These are phyloP conservation scores for Apostasia ramifera DNA, from an alignment of 106 monocot genomes.

Conservation along the genomic window DNA sequence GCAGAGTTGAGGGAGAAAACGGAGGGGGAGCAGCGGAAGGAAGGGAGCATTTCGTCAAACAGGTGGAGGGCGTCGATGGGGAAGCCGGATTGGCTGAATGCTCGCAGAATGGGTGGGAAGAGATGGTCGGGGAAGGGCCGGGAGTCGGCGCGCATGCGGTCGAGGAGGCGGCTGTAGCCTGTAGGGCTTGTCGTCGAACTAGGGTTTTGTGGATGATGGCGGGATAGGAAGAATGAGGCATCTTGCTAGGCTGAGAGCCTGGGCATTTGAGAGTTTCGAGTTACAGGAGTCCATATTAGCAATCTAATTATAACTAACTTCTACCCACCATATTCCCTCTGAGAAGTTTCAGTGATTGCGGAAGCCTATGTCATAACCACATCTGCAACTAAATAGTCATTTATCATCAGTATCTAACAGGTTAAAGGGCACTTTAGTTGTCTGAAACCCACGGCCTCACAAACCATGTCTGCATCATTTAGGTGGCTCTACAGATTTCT, in stretches of 20 bases:
- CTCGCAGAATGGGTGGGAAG: conserved; percentile 48
- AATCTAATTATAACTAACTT: no score
- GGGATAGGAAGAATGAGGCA: background rate
- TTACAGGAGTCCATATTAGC: no score
- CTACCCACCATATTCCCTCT: no score
- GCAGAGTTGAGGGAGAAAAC: conserved; percentile 47
- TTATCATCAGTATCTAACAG: no score
- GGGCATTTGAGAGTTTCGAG: background rate
- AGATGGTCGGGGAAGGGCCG: conserved; percentile 36
- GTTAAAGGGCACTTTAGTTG: no score
- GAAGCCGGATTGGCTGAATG: conserved; percentile 21
- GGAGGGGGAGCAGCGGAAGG: conserved; percentile 38
- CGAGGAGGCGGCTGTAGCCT: conserved; percentile 34
- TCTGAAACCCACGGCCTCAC: no score
- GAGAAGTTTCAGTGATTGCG: no score
- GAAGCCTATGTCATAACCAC: no score
- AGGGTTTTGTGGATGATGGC: background rate
- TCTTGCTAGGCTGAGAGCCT: background rate
- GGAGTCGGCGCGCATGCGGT: conserved; percentile 23
- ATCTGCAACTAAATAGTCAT: no score
- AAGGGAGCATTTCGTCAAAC: conserved; percentile 43
- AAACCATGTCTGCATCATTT: no score
- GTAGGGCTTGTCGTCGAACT: conserved; percentile 13
- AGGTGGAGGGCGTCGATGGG: conserved; percentile 49
- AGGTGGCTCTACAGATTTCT: no score